A percentile compares a stretch with the other conserved stretches of the same genome.
Evolutionary conservation across 2,329 filamentous ascomycete genomes (phyloP).

Genomic region (Verticillium dahliae): DNA sequence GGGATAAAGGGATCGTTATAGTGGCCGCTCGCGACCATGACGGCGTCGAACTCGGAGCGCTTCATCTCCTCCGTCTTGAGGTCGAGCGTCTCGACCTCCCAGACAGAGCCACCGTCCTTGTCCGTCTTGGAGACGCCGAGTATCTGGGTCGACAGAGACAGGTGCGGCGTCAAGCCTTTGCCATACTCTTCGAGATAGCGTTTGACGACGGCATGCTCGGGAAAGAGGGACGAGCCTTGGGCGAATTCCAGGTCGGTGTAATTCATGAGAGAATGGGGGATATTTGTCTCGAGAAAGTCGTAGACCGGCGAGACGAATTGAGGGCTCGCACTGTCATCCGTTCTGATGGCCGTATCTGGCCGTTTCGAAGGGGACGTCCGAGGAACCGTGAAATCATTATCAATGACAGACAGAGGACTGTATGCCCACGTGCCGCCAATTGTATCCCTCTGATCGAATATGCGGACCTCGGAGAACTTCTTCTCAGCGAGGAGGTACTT

Average conservation of each 20-base stretch:
- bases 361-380: constrained; percentile 19
- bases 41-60: constrained; percentile 47
- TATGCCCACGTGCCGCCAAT: constrained; percentile 72
- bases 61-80: constrained; percentile 16
- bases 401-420: constrained; percentile 22
- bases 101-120: constrained; percentile 22
- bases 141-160: constrained; percentile 59
- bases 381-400: constrained; percentile 13
- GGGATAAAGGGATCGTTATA: constrained; percentile 56
- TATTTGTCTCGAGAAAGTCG: constrained; percentile 67
- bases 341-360: constrained; percentile 33
- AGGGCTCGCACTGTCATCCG: constrained; percentile 21
- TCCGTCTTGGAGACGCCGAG: constrained; percentile 28
- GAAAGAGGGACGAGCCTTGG: constrained; percentile 56
- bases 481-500: constrained; percentile 55
- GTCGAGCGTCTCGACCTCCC: constrained; percentile 38
- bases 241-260: constrained; percentile 59
- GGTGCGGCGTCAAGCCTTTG: constrained; percentile 47
- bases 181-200: constrained; percentile 62
- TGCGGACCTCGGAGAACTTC: constrained; percentile 53
- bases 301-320: constrained; percentile 67
- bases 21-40: constrained; percentile 57
- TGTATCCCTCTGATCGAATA: constrained; percentile 63
- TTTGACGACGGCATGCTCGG: constrained; percentile 55
- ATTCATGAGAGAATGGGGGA: constrained; percentile 64